phyloP scores from a whole-genome alignment of 2,329 filamentous ascomycete species.

The Magnaporthales sp. region DNA sequence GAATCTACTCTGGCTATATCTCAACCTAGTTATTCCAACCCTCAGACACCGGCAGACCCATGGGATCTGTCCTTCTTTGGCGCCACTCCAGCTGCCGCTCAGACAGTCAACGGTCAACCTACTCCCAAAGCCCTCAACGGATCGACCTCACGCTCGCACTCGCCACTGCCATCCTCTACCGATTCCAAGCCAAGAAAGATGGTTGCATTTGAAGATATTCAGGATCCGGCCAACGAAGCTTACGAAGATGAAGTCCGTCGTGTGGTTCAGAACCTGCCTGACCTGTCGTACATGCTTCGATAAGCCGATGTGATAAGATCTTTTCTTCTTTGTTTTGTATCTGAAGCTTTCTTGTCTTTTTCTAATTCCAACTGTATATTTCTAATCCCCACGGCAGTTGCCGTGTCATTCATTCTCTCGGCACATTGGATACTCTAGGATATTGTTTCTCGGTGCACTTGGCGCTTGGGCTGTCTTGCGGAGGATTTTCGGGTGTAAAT shows the following conservation, averaged over 20 bases:
- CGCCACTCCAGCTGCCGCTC: not conserved
- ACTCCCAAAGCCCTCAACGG: not conserved
- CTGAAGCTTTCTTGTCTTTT: not conserved
- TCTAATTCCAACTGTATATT: not conserved
- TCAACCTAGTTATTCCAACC: not conserved
- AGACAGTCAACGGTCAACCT: not conserved
- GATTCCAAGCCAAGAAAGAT: not conserved
- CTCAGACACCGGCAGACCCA: not conserved
- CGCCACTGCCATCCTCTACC: not conserved
- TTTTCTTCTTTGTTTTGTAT: not conserved
- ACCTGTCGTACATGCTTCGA: slow-evolving; percentile 25
- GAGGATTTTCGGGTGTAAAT: not conserved
- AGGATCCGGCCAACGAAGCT: not conserved
- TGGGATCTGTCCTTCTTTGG: slow-evolving; percentile 3
- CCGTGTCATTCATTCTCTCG: not conserved
- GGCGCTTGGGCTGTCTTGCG: not conserved
- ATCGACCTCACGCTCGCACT: not conserved
- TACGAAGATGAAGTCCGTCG: slow-evolving; percentile 9
- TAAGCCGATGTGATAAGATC: slow-evolving; percentile 8
- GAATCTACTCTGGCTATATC: not conserved
- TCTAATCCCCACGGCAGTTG: not conserved
- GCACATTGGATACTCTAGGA: not conserved
- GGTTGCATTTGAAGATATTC: not conserved
- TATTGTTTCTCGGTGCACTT: not conserved
- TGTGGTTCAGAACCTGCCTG: slow-evolving; percentile 19